Evolutionary conservation across 208 protist species (phyloP), one percentile per base, ranked within the genome.

Genomic region (Crithidia expoeki): DNA sequence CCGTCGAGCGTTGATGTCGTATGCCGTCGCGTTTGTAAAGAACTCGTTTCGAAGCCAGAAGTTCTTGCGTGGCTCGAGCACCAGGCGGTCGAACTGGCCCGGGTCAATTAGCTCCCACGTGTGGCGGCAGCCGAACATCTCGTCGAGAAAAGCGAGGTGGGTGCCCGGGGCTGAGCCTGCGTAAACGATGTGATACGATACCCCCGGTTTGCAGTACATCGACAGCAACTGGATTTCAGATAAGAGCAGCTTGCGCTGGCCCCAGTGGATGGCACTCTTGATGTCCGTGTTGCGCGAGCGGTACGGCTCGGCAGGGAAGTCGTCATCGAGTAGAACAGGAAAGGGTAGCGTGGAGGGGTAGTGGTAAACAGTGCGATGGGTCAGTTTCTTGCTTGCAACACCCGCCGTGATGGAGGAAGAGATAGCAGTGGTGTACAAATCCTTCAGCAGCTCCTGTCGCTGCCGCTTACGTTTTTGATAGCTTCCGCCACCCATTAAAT

Each of bases 221-320:
- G 81, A 86, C 10, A 99, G 83, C 40, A 99, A 88, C 80, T 98
- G 96, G 42, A 99, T 94, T 74, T 98, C 97, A 5, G 94, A 98
- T 14, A 99, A 68, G 10, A 99, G 76, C 0, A 98, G 80, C 78
- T 99, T 98, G 10, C 97, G 85, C 86, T 99, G 97, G 3, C 97
- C 97, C 96, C 97, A 99, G 78, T 99, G 97, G 21, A 96, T 84
- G 9, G 93, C 83, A 16, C 86, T 94, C 79, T 98, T 98, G 27
- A 90, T 74, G 40, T 97, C 88, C 4, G 51, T 58, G 62, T 82
- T 85, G 33, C 96, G 86, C 4, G 91, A 94, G 7, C 84, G 83
- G 67, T 98, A 98, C 52, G 55, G 38, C 82, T 95, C 85, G 1
- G 63, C 60, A 10, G 93, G 93, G 53, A 97, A 94, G 40, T 69